Base-by-base conservation (phyloP, 495 filamentous ascomycete species). In the Podospora conica region DNA sequence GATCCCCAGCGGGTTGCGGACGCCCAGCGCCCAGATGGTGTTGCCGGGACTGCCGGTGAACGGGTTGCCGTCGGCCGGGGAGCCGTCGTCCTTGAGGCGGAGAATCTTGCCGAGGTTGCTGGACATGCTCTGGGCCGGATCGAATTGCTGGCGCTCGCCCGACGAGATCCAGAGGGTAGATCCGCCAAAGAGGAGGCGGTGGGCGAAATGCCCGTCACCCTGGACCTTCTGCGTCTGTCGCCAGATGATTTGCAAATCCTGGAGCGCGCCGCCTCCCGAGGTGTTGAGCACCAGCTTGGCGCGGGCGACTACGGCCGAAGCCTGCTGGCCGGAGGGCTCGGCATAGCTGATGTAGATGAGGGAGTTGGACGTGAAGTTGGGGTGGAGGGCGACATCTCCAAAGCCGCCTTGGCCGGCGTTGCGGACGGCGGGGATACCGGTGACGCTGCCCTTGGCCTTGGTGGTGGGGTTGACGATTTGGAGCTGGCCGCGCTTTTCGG, bases 261-360 rank as follows among this genome's bases (percentile, higher is more conserved):
- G 71, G 31, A 77, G 71, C 53, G 75, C 69, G 62, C 74, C 74
- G 60, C 74, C 74, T 65, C 74, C 74, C 69, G 64, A 74, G 73
- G 68, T 58, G 61, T 69, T 67, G 8, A 77, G 73, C 60, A 69
- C 71, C 33, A 77, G 71, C 68, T 71, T 75, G 68, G 75, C 75
- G 25, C 68, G 75, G 53, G 75, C 73, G 29, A 77, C 75, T 65
- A 73, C 75, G 28, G 68, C 75, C 22, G 71, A 71, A 22, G 75
- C 70, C 0, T 58, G 55, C 70, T 69, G 8, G 55, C 75, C 75
- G 40, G 60, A 60, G 68, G 62, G 62, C 64, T 77, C 75, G 65
- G 75, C 73, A 69, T 77, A 77, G 73, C 73, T 75, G 71, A 77
- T 55, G 64, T 77, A 77, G n/a, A 77, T 55, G n/a, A 77, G 69